Base-by-base conservation (phyloP, 176 grass and related monocot genomes). In the Oryza coarctata region DNA sequence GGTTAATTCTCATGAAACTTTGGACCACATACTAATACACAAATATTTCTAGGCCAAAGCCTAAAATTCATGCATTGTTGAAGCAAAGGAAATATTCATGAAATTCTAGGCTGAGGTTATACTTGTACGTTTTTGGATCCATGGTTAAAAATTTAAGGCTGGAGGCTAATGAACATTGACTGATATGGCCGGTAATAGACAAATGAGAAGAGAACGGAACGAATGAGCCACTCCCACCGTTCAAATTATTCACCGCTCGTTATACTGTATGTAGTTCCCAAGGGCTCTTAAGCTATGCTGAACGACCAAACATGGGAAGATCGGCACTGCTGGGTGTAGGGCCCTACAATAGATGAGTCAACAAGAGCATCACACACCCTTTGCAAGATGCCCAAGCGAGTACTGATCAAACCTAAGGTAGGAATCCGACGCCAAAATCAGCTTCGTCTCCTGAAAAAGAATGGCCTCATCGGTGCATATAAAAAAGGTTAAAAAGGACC, bases 351-450 rank as follows among this genome's bases (percentile, higher is more conserved):
- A 64, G 20, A 28, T 11, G 50, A 44, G 40, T 18, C 40, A 38
- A 41, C 27, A 26, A 45, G 32, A 55, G 69, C 38, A 69, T 91
- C 82, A 89, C 31, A 64, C 80, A 40, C 60, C 57, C 68, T 84
- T 82, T 35, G 43, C 58, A 33, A 91, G 44, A 81, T 87, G 81
- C 60, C 73, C 75, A 70, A 94, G 87, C 34, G 88, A 90, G 40
- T 82, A 74, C 49, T 80, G 85, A 73, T 98, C 95, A 77, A 88
- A 88, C 44, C 92, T 92, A 63, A 98, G 86, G 83, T 98, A 98
- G 82, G 90, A 93, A 90, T 98, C 96, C 68, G 93, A 95, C 58
- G 93, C 89, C 71, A 98, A 69, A 61, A 98, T 82, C 68, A 95
- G 82, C 74, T 95, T 95, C 15, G 89, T 88, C 62, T 98, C 92